Evolutionary conservation across 1,139 yeast species (phyloP).

Genomic region (Candida freyschussii): DNA sequence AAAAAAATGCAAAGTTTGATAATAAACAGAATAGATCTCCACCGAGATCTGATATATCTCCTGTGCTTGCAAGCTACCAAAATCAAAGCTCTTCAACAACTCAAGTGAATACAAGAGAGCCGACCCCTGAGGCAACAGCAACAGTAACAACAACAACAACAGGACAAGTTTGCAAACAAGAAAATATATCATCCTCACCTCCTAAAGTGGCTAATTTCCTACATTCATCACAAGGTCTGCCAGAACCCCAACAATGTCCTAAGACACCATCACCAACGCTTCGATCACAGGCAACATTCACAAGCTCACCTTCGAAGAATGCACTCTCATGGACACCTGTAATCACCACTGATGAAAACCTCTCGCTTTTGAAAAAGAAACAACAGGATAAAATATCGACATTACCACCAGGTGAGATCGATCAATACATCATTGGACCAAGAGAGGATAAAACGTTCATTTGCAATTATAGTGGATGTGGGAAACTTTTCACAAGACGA

Average conservation of each 20-base stretch:
- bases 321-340: conserved; percentile 19
- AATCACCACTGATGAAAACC: conserved; percentile 7
- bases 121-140: conserved; percentile 9
- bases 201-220: conserved; percentile 10
- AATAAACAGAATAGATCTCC: conserved; percentile 7
- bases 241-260: conserved; percentile 14
- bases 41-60: conserved; percentile 12
- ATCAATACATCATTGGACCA: conserved; percentile 78
- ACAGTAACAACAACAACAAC: conserved; percentile 6
- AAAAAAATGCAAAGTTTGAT: conserved; percentile 1
- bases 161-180: conserved; percentile 1
- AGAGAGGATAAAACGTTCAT: conserved; percentile 61
- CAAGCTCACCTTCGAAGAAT: conserved; percentile 14
- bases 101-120: conserved; percentile 11
- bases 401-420: conserved; percentile 86
- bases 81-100: conserved; percentile 6
- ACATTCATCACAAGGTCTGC: conserved; percentile 7
- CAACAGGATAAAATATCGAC: conserved; percentile 50
- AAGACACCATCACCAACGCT: conserved; percentile 35
- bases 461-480: conserved; percentile 77
- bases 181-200: conserved; percentile 8
- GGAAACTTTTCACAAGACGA: conserved; percentile 78
- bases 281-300: conserved; percentile 29
- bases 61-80: conserved; percentile 9
- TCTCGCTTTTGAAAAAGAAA: conserved; percentile 20